A percentile compares a stretch with the other conserved stretches of the same genome.
These are phyloP conservation scores for Conoideocrella luteorostrata DNA, from an alignment of 2,329 filamentous ascomycete genomes.

Conservation along the genomic window DNA sequence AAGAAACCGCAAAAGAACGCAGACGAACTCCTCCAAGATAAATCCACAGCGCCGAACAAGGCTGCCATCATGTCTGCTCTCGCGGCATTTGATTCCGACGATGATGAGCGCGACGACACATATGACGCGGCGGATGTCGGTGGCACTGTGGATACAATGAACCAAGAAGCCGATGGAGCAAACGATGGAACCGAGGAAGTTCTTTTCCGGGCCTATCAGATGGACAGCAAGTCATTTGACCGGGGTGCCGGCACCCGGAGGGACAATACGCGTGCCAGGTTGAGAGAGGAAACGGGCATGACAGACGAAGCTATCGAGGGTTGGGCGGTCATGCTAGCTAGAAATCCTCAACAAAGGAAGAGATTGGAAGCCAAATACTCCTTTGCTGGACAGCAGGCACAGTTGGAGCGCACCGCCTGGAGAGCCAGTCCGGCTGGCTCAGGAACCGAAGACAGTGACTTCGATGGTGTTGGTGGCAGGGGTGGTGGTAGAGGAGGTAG, in stretches of 20 bases:
- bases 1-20: slow-evolving; percentile 60
- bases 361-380: slow-evolving; percentile 65
- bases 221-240: slow-evolving; percentile 58
- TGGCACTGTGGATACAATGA: slow-evolving; percentile 71
- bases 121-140: slow-evolving; percentile 92
- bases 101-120: slow-evolving; percentile 94
- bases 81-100: slow-evolving; percentile 83
- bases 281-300: slow-evolving; percentile 77
- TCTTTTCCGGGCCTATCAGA: slow-evolving; percentile 67
- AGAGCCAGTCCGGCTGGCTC: slow-evolving; percentile 44
- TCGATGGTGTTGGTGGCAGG: slow-evolving; percentile 32
- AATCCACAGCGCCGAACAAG: slow-evolving; percentile 62
- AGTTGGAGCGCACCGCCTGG: slow-evolving; percentile 62
- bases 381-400: slow-evolving; percentile 60
- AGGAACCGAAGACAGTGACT: slow-evolving; percentile 51
- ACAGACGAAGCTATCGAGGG: slow-evolving; percentile 92
- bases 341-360: slow-evolving; percentile 63
- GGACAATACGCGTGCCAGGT: slow-evolving; percentile 50
- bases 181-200: slow-evolving; percentile 58
- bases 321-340: slow-evolving; percentile 79
- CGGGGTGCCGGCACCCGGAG: slow-evolving; percentile 66
- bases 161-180: slow-evolving; percentile 43
- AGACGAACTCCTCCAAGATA: slow-evolving; percentile 65
- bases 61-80: slow-evolving; percentile 84
- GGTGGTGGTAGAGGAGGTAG: slow-evolving; percentile 35